These are phyloP conservation scores for Crithidia acanthocephali DNA, from an alignment of 208 protist genomes.

Conservation along the genomic window DNA sequence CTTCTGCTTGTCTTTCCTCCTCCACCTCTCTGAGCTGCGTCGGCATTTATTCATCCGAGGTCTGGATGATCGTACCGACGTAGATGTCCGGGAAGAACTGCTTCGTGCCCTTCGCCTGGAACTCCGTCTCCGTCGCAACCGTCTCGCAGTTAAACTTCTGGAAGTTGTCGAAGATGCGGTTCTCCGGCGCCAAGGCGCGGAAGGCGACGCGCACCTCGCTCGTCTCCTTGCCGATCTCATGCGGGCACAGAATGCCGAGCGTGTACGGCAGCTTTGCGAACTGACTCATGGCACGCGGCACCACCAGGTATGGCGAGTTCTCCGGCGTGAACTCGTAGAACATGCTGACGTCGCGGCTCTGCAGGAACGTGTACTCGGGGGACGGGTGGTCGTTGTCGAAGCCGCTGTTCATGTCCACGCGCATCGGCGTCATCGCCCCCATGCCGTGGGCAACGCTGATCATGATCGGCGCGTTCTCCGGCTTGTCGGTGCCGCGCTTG, in stretches of 20 bases:
- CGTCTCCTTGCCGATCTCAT: slow-evolving; percentile 58
- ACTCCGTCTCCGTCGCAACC: slow-evolving; percentile 70
- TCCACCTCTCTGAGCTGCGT: not conserved
- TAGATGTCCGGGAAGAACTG: slow-evolving; percentile 90
- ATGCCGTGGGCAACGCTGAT: slow-evolving; percentile 75
- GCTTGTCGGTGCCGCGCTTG: slow-evolving; percentile 69
- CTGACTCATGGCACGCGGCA: slow-evolving; percentile 67
- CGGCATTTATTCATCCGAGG: slow-evolving; percentile 42
- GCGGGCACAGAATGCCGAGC: slow-evolving; percentile 56
- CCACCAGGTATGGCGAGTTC: slow-evolving; percentile 80
- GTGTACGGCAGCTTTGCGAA: slow-evolving; percentile 64
- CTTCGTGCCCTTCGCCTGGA: slow-evolving; percentile 62
- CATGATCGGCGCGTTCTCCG: slow-evolving; percentile 75
- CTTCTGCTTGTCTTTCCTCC: not conserved
- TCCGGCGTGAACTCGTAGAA: slow-evolving; percentile 79
- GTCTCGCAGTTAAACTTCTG: slow-evolving; percentile 66
- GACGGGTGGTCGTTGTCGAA: slow-evolving; percentile 83
- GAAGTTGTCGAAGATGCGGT: slow-evolving; percentile 76
- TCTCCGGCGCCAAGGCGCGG: slow-evolving; percentile 60
- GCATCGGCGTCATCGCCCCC: slow-evolving; percentile 49
- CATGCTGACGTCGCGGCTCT: slow-evolving; percentile 76
- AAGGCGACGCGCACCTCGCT: slow-evolving; percentile 67
- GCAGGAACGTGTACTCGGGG: slow-evolving; percentile 72
- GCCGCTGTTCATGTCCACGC: slow-evolving; percentile 73
- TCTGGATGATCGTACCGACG: slow-evolving; percentile 74